Conservation (phyloP, 75 land plant genomes). For the Pinus albicaulis region DNA sequence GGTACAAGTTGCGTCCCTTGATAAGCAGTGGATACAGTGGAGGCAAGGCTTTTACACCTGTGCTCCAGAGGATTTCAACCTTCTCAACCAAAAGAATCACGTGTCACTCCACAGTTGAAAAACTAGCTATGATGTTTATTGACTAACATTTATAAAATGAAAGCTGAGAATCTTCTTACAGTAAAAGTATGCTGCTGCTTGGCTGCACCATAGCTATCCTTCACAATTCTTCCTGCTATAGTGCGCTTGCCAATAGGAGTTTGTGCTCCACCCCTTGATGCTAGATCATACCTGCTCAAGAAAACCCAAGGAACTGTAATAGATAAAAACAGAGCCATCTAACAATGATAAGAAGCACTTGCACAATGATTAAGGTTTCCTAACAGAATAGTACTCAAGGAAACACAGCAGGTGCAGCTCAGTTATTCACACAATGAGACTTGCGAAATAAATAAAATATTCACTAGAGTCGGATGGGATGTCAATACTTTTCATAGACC, state of each 20-base stretch:
- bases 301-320: not conserved
- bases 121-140: not conserved
- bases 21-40: conserved; percentile 28
- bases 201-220: conserved; percentile 41
- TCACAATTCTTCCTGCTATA: conserved; percentile 36
- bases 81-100: conserved; percentile 13
- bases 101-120: not conserved
- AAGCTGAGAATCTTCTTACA: conserved; percentile 14
- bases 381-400: not conserved
- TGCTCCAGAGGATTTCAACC: conserved; percentile 33
- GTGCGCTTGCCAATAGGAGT: conserved; percentile 21
- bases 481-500: conserved; percentile 26
- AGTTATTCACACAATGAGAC: not conserved
- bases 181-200: conserved; percentile 51
- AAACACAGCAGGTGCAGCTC: not conserved
- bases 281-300: conserved; percentile 21
- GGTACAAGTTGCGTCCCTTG: conserved; percentile 34
- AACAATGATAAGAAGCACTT: not conserved
- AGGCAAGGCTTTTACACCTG: conserved; percentile 16
- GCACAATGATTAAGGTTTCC: not conserved
- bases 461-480: not conserved
- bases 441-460: not conserved
- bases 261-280: conserved; percentile 12
- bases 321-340: not conserved
- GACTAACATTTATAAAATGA: not conserved